Percentiles rank a stretch among this genome's conserved stretches.
These are phyloP conservation scores for Globisporangium carolinianum DNA, from an alignment of 352 stramenopile species.

Conservation along the genomic window DNA sequence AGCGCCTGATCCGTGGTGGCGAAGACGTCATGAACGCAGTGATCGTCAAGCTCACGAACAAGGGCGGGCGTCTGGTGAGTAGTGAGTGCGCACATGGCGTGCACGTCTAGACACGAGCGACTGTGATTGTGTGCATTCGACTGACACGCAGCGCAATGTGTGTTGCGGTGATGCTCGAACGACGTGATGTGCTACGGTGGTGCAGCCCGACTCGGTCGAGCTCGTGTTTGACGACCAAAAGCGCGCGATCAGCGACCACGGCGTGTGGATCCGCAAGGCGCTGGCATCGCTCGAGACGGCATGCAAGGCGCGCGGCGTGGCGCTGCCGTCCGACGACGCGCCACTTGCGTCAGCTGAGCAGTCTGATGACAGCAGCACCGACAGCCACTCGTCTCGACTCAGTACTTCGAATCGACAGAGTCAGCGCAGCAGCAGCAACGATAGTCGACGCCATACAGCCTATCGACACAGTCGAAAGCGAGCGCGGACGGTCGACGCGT, in stretches of 20 bases:
- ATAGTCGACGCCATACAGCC: too few species aligned
- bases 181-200: not conserved
- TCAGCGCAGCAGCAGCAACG: not conserved
- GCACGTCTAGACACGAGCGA: too few species aligned
- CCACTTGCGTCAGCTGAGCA: not conserved
- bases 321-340: slow-evolving; percentile 8
- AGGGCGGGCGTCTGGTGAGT: slow-evolving; percentile 32
- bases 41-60: slow-evolving; percentile 32
- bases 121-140: too few species aligned
- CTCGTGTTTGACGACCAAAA: slow-evolving; percentile 38
- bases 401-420: too few species aligned
- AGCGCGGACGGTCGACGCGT: slow-evolving; percentile 3
- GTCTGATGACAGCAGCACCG: not conserved
- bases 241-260: slow-evolving; percentile 34
- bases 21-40: slow-evolving; percentile 74
- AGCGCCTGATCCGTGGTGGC: slow-evolving; percentile 43
- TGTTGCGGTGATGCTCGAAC: not conserved
- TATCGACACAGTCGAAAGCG: slow-evolving; percentile 1
- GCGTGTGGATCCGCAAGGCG: slow-evolving; percentile 46
- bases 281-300: slow-evolving; percentile 20
- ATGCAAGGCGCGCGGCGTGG: slow-evolving; percentile 21
- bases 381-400: too few species aligned
- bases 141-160: too few species aligned
- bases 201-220: slow-evolving; percentile 24
- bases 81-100: not conserved